A percentile compares a stretch with the other conserved stretches of the same genome.
phyloP scores from a whole-genome alignment of 129 eudicot species.

The Erigeron canadensis region DNA sequence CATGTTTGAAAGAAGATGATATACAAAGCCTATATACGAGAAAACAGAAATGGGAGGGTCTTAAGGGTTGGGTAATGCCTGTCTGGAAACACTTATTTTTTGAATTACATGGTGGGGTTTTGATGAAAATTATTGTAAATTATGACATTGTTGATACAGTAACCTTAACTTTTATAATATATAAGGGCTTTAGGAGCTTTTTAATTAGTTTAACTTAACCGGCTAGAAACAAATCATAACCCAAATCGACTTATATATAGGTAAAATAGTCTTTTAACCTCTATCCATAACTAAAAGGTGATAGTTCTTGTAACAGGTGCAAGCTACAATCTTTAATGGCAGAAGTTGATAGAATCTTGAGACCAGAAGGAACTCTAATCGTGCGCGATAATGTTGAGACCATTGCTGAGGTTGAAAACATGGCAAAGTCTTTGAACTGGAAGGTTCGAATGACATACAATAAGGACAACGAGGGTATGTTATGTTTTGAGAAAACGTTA shows the following conservation, averaged over 20 bases:
- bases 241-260: neutral
- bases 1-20: neutral
- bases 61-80: no score
- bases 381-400: constrained; percentile 58
- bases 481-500: constrained; percentile 48
- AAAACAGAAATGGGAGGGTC: no score
- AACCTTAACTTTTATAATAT: no score
- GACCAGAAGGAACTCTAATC: constrained; percentile 53
- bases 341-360: constrained; percentile 64
- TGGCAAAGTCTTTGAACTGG: constrained; percentile 69
- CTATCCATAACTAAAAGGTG: neutral
- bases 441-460: constrained; percentile 41
- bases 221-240: neutral
- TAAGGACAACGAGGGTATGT: constrained; percentile 50
- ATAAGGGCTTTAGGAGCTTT: no score
- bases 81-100: no score
- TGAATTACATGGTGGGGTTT: no score
- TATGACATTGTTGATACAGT: no score
- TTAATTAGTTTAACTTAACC: neutral
- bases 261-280: neutral
- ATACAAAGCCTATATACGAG: no score
- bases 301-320: constrained; percentile 43
- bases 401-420: constrained; percentile 43
- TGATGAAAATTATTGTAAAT: no score
- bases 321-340: constrained; percentile 53